Conservation (phyloP, 2,329 filamentous ascomycete genomes). For the Pestalotiopsis sp. region DNA sequence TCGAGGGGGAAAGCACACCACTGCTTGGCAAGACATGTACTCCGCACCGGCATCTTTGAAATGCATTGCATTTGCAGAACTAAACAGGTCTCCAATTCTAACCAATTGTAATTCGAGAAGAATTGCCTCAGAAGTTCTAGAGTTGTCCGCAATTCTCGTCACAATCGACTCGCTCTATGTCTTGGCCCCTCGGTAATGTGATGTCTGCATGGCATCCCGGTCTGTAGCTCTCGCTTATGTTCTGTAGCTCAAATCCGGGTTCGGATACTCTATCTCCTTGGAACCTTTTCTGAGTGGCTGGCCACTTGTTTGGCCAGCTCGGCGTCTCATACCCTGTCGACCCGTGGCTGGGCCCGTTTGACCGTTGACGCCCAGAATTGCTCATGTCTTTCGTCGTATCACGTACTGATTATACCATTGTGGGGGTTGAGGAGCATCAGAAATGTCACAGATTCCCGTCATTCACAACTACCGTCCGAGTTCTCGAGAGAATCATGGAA, state of each 20-base stretch:
- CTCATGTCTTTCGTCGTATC: background rate
- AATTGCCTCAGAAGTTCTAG: background rate
- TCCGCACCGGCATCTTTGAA: background rate
- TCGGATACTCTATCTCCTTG: background rate
- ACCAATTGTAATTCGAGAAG: background rate
- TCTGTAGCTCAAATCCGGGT: background rate
- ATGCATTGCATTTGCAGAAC: background rate
- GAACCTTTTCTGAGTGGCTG: background rate
- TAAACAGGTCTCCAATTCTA: background rate
- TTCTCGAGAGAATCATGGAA: too few relatives aligned
- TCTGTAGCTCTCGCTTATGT: background rate
- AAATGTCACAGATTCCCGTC: background rate
- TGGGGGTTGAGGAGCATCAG: background rate
- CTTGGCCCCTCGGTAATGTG: background rate
- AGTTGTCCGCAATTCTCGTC: background rate
- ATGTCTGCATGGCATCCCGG: background rate
- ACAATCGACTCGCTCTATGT: background rate
- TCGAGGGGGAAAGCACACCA: background rate
- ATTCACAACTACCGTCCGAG: background rate
- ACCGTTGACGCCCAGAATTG: background rate
- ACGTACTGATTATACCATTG: background rate
- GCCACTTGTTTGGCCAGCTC: background rate
- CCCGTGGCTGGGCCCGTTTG: background rate
- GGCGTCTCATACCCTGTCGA: background rate
- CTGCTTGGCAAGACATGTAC: background rate